Evolutionary conservation across 345 rosid genomes (phyloP).

Genomic region (Euphorbia tirucalli): DNA sequence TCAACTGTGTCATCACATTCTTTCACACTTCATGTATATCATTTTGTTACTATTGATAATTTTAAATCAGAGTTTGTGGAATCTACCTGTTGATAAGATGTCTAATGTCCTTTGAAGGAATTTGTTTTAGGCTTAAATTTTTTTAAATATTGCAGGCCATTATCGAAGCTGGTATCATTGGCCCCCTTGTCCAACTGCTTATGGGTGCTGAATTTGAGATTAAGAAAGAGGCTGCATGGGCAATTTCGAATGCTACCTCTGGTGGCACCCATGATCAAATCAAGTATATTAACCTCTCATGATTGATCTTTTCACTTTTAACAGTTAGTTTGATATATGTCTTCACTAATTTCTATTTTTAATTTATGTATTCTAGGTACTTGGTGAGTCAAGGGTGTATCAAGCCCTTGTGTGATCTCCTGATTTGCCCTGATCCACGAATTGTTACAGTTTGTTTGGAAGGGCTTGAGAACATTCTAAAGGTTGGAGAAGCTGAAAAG

Average conservation of each 20-base stretch:
- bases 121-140: background rate
- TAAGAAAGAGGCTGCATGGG: conserved; percentile 33
- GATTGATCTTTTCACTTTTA: background rate
- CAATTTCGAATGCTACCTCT: conserved; percentile 30
- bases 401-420: conserved; percentile 29
- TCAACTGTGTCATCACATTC: conserved; percentile 1
- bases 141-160: conserved; percentile 21
- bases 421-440: conserved; percentile 27
- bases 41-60: background rate
- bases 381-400: conserved; percentile 28
- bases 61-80: background rate
- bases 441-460: conserved; percentile 26
- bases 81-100: background rate
- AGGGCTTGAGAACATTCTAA: conserved; percentile 30
- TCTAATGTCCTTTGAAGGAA: background rate
- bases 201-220: conserved; percentile 31
- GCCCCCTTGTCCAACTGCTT: conserved; percentile 26
- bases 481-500: conserved; percentile 29
- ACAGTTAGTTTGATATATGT: background rate
- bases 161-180: conserved; percentile 25
- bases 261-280: conserved; percentile 31
- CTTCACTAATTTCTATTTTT: background rate
- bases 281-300: conserved; percentile 17
- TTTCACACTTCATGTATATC: background rate
- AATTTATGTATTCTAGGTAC: conserved; percentile 15